Percentiles rank a stretch among this genome's conserved stretches.
phyloP scores from a whole-genome alignment of 2,329 filamentous ascomycete species.

The Microdochium paspali region DNA sequence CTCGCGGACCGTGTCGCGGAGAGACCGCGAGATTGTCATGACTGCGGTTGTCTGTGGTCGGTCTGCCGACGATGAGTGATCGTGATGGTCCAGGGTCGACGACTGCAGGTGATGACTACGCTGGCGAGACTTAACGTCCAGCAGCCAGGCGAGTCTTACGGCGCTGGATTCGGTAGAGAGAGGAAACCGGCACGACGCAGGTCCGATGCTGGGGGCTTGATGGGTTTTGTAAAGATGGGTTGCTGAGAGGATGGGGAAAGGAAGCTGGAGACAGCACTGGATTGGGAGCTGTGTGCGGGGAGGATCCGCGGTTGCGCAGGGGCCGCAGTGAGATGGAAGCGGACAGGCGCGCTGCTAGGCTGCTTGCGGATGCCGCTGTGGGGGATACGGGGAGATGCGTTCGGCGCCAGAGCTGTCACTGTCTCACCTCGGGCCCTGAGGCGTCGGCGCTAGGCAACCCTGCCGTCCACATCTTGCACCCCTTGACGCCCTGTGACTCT shows the following conservation, averaged over 20 bases:
- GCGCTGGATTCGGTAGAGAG: no score
- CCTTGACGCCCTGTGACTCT: no score
- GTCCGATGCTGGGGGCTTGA: no score
- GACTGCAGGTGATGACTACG: not conserved
- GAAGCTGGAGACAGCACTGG: no score
- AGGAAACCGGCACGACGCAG: no score
- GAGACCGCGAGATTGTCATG: conserved; percentile 6
- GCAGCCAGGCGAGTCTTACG: no score
- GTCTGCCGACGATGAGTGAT: not conserved
- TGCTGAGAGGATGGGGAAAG: no score
- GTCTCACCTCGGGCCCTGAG: not conserved
- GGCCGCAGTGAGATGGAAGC: not conserved
- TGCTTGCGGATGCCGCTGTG: not conserved
- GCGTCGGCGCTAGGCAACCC: not conserved
- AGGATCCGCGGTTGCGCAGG: not conserved
- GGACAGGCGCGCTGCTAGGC: not conserved
- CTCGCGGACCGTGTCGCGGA: conserved; percentile 26
- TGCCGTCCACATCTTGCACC: not conserved
- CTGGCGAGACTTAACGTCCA: no score
- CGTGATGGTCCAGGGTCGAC: not conserved
- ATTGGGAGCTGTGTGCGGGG: not conserved
- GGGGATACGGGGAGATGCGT: not conserved
- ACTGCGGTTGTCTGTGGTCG: not conserved
- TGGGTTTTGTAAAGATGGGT: no score
- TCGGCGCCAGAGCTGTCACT: not conserved